Evolutionary conservation across 2,329 filamentous ascomycete genomes (phyloP), one percentile per base, ranked within the genome.

Genomic region (Xylaria sp.): DNA sequence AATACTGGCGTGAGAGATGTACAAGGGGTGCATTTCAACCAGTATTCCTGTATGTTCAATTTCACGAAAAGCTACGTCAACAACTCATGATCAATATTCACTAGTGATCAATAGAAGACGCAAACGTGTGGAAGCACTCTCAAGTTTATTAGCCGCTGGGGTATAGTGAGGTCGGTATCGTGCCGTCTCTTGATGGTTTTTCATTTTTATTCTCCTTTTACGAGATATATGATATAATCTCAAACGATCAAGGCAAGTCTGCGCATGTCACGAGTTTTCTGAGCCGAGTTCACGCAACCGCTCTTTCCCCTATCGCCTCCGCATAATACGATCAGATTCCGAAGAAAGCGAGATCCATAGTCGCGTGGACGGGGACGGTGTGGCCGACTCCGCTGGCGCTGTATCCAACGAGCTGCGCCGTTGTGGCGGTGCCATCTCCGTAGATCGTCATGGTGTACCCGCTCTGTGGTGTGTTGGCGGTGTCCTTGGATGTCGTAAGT

Each of bases 371-470:
- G 1, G 79, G 76, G 5, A 81, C 78, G 50, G 75, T 78, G 69
- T 81, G 79, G 24, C 76, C 78, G 45, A 81, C 73, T 8, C 78
- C 78, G 5, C 66, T 48, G 32, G 78, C 79, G 60, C 79, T 80
- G 64, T 78, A 75, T 12, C 79, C 79, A 3, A 79, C 77, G 11
- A 76, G 74, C 53, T 76, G 72, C 8, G 74, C 74, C 0, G 73
- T 74, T 4, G 68, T 69, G 2, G 79, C 69, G 17, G 65, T 73
- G 39, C 76, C 76, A 3, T 75, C 71, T 6, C 80, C 79, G 69
- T 79, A 81, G 55, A 81, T 79, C 48, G 78, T 79, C 74, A 77
- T 76, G 12, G 80, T 82, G 69, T 80, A 82, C 5, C 70, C 75
- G 53, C 76, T 74, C 64, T 77, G 73, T 1, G 80, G 80, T 19